Base-by-base conservation (phyloP, 2,329 filamentous ascomycete species). In the Dothiorella sarmentorum region DNA sequence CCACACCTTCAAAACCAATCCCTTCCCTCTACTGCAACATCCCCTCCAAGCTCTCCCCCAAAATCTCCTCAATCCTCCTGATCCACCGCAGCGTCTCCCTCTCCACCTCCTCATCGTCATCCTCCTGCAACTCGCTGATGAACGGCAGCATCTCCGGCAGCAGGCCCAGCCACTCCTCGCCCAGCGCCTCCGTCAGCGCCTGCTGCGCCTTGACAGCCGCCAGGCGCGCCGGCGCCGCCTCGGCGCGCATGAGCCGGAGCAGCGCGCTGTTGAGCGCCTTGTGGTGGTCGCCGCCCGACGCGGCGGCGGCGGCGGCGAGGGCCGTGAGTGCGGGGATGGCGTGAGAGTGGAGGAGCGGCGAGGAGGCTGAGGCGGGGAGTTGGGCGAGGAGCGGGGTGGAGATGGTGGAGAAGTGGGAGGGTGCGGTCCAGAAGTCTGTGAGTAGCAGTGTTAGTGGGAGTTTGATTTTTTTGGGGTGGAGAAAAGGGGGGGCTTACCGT, bases 91-190 rank as follows among this genome's bases (percentile, higher is more conserved):
- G 84, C 35, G 91, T 93, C 78, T 96, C 92, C 69, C 85, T 80
- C 78, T 99, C 94, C 22, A 99, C 93, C 26, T 82, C 81, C 76
- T 97, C 94, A 69, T 97, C 92, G 65, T 97, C 94, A 71, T 99
- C 94, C 70, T 99, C 94, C 76, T 96, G 88, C 68, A 96, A 74
- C 77, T 99, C 94, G 68, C 90, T 95, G 66, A 99, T 96, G 63
- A 93, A 90, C 18, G 95, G 93, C 71, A 99, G 76, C 88, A 97
- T 97, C 81, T 99, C 94, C 0, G 93, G 91, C 69, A 97, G 73
- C 78, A 95, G 83, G 1, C 86, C 84, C 61, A 99, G 76, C 94
- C 94, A 99, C 70, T 99, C 94, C 72, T 97, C 92, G 60, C 92
- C 92, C 24, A 97, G 76, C 47, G 84, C 80, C 65, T 89, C 85